These are phyloP conservation scores for Corylus americana DNA, from an alignment of 306 rosid species.

Conservation along the genomic window DNA sequence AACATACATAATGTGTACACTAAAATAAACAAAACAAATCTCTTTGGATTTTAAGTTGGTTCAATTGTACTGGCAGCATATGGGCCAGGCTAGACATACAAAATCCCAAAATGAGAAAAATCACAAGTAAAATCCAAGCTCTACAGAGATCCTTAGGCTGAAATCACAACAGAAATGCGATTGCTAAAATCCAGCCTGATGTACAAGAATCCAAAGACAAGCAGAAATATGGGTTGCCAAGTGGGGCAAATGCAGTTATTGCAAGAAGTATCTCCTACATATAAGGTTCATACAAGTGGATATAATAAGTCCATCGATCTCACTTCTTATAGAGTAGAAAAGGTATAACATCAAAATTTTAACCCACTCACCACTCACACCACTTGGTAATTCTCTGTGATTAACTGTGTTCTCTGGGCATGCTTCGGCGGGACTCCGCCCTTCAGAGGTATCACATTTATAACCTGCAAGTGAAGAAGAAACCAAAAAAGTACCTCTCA, in stretches of 20 bases:
- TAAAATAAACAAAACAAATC: too few species aligned
- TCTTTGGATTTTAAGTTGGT: too few species aligned
- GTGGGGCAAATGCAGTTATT: not conserved
- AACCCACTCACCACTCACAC: conserved; percentile 39
- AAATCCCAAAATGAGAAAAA: too few species aligned
- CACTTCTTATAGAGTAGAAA: not conserved
- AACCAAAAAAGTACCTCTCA: not conserved
- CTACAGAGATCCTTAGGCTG: too few species aligned
- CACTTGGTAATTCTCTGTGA: conserved; percentile 84
- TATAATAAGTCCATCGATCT: not conserved
- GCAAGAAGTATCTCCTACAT: not conserved
- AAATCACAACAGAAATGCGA: too few species aligned
- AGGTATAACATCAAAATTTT: not conserved
- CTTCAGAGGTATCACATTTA: conserved; percentile 60
- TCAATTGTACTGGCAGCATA: too few species aligned
- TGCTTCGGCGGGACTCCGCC: conserved; percentile 82
- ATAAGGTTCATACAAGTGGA: not conserved
- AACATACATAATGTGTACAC: too few species aligned
- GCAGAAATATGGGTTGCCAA: not conserved
- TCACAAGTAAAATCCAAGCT: too few species aligned
- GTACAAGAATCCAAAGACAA: not conserved
- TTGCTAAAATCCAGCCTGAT: too few species aligned
- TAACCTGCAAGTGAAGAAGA: conserved; percentile 39
- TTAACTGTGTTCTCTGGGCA: conserved; percentile 85
- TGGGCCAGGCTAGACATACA: too few species aligned